Conservation (phyloP, 352 stramenopile species). For the Phytopythium boreale region DNA sequence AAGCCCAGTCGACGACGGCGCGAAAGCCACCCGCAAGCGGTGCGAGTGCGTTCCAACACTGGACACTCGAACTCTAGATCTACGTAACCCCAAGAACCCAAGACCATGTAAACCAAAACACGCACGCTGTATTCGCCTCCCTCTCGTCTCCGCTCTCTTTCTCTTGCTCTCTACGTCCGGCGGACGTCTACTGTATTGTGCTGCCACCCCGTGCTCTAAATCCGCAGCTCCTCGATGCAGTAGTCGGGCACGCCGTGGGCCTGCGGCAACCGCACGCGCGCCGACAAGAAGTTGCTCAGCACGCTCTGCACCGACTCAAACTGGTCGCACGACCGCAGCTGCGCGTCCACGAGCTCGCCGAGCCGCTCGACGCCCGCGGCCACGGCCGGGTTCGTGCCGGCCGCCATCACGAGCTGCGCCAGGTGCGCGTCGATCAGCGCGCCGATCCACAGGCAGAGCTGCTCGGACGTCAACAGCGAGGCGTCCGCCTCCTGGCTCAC, state of each 20-base stretch:
- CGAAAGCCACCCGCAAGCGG: neutral
- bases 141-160: neutral
- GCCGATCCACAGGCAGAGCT: conserved; percentile 70
- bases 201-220: conserved; percentile 31
- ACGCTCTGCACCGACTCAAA: conserved; percentile 73
- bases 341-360: conserved; percentile 51
- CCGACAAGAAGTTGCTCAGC: conserved; percentile 77
- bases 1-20: neutral
- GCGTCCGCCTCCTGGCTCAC: conserved; percentile 10
- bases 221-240: conserved; percentile 69
- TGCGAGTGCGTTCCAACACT: neutral
- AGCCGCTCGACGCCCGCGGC: conserved; percentile 39
- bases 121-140: neutral
- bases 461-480: conserved; percentile 32
- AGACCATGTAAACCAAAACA: neutral
- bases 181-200: neutral
- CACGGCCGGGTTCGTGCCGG: conserved; percentile 40
- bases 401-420: conserved; percentile 58
- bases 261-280: conserved; percentile 51
- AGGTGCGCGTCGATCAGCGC: conserved; percentile 73
- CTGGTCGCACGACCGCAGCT: conserved; percentile 48
- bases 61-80: neutral
- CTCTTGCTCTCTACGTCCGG: neutral
- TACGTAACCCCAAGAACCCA: neutral
- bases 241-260: conserved; percentile 71